These are phyloP conservation scores for Plectosphaerella cucumerina DNA, from an alignment of 2,329 filamentous ascomycete genomes.

Conservation along the genomic window DNA sequence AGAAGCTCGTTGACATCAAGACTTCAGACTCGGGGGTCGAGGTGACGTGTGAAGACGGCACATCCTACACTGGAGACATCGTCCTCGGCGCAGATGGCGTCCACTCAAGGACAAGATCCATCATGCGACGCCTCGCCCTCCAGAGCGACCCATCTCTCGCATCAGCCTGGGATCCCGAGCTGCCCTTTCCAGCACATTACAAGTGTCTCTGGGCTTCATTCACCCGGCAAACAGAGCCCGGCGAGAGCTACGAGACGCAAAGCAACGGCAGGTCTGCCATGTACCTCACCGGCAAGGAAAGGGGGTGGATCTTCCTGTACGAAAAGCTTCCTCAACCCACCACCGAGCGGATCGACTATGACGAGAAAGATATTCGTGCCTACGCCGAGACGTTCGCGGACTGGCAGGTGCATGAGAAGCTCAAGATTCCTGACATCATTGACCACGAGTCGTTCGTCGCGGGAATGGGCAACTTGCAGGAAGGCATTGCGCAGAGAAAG, in stretches of 20 bases:
- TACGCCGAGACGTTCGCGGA: constrained; percentile 20
- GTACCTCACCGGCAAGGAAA: constrained; percentile 21
- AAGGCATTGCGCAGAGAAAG: constrained; percentile 31
- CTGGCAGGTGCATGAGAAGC: constrained; percentile 15
- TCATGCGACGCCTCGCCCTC: constrained; percentile 25
- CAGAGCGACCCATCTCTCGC: constrained; percentile 8
- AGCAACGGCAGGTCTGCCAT: constrained; percentile 18
- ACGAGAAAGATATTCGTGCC: constrained; percentile 17
- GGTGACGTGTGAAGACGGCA: constrained; percentile 26
- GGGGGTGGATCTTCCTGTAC: constrained; percentile 27
- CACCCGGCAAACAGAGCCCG: constrained; percentile 14
- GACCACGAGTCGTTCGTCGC: constrained; percentile 16
- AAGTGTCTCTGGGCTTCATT: constrained; percentile 28
- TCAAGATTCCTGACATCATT: constrained; percentile 11
- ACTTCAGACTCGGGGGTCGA: constrained; percentile 15
- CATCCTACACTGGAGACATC: constrained; percentile 20
- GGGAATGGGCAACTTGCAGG: constrained; percentile 29
- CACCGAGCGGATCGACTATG: constrained; percentile 17
- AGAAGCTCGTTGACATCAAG: constrained; percentile 15
- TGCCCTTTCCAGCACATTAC: constrained; percentile 13
- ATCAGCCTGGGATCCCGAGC: constrained; percentile 5
- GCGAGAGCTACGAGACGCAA: constrained; percentile 26
- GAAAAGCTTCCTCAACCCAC: constrained; percentile 23
- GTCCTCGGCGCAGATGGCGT: constrained; percentile 5
- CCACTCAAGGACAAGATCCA: constrained; percentile 6